phyloP scores from a whole-genome alignment of 192 early-diverging fungal species.

The Kappamyces sp. region DNA sequence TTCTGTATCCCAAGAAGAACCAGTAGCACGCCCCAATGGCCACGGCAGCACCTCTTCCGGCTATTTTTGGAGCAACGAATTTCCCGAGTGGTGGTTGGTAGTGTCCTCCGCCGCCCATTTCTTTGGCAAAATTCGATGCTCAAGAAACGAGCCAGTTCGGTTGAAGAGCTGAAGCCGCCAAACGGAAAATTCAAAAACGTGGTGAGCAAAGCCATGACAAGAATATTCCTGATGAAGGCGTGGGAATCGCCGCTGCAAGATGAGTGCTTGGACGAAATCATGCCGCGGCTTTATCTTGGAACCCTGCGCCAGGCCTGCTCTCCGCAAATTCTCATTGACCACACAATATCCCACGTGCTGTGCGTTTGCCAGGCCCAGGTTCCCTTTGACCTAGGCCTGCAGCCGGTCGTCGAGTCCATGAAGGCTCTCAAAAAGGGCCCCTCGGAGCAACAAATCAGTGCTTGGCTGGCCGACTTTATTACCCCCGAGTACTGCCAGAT shows the following conservation, averaged over 20 bases:
- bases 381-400: slow-evolving; percentile 9
- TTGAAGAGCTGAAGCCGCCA: neutral
- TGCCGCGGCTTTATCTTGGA: slow-evolving; percentile 6
- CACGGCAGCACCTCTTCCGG: slow-evolving; percentile 7
- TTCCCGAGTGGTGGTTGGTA: slow-evolving; percentile 11
- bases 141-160: neutral
- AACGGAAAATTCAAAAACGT: neutral
- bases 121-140: neutral
- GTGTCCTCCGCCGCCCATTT: neutral
- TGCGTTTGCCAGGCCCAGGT: slow-evolving; percentile 3
- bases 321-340: neutral
- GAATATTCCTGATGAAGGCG: slow-evolving; percentile 10
- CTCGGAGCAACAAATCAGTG: neutral
- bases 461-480: neutral
- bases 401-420: neutral
- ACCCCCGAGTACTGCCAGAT: slow-evolving; percentile 4
- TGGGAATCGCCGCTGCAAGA: neutral
- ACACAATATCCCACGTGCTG: slow-evolving; percentile 9
- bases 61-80: too few species aligned
- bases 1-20: slow-evolving; percentile 47
- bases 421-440: neutral
- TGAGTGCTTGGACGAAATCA: neutral
- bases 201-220: slow-evolving; percentile 9
- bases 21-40: slow-evolving; percentile 27
- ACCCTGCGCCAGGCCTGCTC: neutral